These are phyloP conservation scores for Phoenix roebelenii DNA, from an alignment of 176 grass and related monocot species.

Conservation along the genomic window DNA sequence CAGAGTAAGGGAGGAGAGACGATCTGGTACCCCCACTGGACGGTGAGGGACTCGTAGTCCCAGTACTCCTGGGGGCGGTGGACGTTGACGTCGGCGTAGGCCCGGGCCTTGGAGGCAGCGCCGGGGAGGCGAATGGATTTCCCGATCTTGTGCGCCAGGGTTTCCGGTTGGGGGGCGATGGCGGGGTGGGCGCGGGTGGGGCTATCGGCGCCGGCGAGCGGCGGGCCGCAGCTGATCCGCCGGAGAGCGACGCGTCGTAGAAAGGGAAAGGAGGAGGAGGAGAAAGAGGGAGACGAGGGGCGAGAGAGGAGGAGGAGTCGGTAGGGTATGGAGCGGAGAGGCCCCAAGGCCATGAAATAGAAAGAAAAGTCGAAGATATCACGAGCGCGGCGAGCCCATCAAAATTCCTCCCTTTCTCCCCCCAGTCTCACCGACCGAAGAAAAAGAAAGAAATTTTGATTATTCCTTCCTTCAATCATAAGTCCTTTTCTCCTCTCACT, in stretches of 20 bases:
- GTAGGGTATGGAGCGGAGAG: slow-evolving; percentile 18
- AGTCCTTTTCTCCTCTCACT: too few relatives aligned
- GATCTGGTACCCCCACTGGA: slow-evolving; percentile 68
- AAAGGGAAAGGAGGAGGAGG: not conserved
- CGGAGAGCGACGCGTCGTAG: not conserved
- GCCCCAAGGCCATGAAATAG: slow-evolving; percentile 58
- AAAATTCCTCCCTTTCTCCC: not conserved
- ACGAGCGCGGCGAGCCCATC: slow-evolving; percentile 23
- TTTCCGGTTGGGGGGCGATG: slow-evolving; percentile 10
- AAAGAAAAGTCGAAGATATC: not conserved
- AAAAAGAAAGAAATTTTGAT: too few relatives aligned
- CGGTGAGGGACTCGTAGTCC: slow-evolving; percentile 85
- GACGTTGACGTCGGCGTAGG: slow-evolving; percentile 63
- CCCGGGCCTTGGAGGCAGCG: slow-evolving; percentile 42
- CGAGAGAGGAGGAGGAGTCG: slow-evolving; percentile 28
- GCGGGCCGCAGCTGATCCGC: slow-evolving; percentile 15
- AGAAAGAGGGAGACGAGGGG: not conserved
- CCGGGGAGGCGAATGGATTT: slow-evolving; percentile 46
- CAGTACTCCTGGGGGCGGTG: slow-evolving; percentile 68
- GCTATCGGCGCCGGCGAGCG: slow-evolving; percentile 9
- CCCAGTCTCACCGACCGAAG: too few relatives aligned
- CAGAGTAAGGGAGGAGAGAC: slow-evolving; percentile 2
- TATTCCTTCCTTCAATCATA: too few relatives aligned
- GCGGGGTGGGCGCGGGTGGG: not conserved
- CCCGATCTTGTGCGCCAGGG: slow-evolving; percentile 49